Conservation (phyloP, 805 yeast genomes). For the Ogataea henricii region DNA sequence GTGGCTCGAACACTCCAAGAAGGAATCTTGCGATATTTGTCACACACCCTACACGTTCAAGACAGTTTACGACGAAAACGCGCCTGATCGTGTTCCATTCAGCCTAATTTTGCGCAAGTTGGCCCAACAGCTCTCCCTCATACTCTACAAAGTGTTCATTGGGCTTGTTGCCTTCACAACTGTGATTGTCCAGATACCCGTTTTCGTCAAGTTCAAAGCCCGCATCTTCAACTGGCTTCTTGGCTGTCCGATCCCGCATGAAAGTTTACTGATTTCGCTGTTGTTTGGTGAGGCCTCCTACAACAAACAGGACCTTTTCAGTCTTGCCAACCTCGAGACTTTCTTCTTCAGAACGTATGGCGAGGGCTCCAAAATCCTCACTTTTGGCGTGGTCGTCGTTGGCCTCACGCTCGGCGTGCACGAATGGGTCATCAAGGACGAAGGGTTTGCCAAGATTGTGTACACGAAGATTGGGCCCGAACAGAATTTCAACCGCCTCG, state of each 20-base stretch:
- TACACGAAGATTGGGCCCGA: conserved; percentile 61
- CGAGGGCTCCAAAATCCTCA: conserved; percentile 19
- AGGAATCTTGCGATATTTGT: conserved; percentile 84
- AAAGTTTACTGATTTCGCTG: conserved; percentile 35
- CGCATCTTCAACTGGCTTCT: conserved; percentile 56
- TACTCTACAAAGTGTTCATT: conserved; percentile 21
- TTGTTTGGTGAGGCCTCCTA: conserved; percentile 39
- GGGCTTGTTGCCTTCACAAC: conserved; percentile 43
- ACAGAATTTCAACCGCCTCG: conserved; percentile 40
- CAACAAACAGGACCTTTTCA: conserved; percentile 7
- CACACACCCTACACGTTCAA: conserved; percentile 63
- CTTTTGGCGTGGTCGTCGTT: conserved; percentile 26
- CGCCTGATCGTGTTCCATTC: conserved; percentile 61
- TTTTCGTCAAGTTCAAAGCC: conserved; percentile 56
- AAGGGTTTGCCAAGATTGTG: conserved; percentile 63
- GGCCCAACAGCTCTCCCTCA: conserved; percentile 18
- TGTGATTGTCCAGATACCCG: conserved; percentile 53
- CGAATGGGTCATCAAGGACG: conserved; percentile 72
- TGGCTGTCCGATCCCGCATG: conserved; percentile 53
- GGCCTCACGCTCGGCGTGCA: conserved; percentile 38
- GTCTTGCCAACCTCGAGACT: conserved; percentile 8
- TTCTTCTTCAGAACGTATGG: conserved; percentile 13
- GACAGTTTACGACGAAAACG: conserved; percentile 40
- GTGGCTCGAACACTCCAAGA: conserved; percentile 76
- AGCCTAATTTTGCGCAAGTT: conserved; percentile 44